Evolutionary conservation across 495 filamentous ascomycete species (phyloP).

Genomic region (Viridothelium virens): DNA sequence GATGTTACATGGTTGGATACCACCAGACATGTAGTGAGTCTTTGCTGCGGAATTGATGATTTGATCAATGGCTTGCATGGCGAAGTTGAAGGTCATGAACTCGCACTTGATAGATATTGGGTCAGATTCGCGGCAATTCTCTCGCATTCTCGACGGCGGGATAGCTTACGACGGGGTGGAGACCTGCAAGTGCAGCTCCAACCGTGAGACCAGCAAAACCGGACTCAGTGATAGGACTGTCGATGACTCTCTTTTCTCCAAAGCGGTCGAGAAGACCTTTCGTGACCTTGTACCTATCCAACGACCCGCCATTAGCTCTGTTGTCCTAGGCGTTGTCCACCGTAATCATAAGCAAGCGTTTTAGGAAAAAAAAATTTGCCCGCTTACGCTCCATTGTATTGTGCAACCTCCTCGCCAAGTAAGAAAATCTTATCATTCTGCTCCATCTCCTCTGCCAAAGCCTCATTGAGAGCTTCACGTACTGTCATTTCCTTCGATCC

Average conservation of each 20-base stretch:
- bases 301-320: background rate
- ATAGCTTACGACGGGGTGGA: slow-evolving; percentile 80
- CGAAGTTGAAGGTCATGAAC: slow-evolving; percentile 99
- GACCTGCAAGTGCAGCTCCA: slow-evolving; percentile 85
- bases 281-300: slow-evolving; percentile 84
- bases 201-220: slow-evolving; percentile 90
- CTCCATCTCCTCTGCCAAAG: slow-evolving; percentile 95
- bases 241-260: slow-evolving; percentile 93
- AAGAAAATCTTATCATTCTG: slow-evolving; percentile 88
- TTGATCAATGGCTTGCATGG: slow-evolving; percentile 99
- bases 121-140: background rate
- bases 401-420: slow-evolving; percentile 94
- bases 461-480: slow-evolving; percentile 94
- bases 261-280: slow-evolving; percentile 95
- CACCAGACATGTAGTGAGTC: slow-evolving; percentile 99
- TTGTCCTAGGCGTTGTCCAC: background rate
- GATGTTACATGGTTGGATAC: slow-evolving; percentile 98
- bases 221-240: slow-evolving; percentile 95
- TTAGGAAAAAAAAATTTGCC: background rate
- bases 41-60: slow-evolving; percentile 99
- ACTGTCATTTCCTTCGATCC: slow-evolving; percentile 90
- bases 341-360: background rate
- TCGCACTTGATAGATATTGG: slow-evolving; percentile 57
- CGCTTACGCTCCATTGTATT: slow-evolving; percentile 91
- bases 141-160: slow-evolving; percentile 13